A percentile compares a stretch with the other conserved stretches of the same genome.
Conservation (phyloP, 75 land plant genomes). For the Chamaecyparis obtusa region DNA sequence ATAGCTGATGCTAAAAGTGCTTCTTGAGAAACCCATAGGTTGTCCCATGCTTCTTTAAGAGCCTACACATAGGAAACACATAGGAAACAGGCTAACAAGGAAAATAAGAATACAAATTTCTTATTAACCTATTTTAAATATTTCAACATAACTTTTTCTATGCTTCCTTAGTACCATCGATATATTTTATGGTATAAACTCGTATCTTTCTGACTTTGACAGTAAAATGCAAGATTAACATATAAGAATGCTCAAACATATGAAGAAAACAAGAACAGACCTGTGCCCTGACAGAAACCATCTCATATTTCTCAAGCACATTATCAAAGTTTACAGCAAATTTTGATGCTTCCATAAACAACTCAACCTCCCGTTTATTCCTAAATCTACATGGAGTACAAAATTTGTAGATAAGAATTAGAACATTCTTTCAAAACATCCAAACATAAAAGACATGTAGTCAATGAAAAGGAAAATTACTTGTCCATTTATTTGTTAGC, state of each 20-base stretch:
- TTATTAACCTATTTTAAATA: background rate
- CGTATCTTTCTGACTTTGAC: background rate
- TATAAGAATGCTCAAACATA: background rate
- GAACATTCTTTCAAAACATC: background rate
- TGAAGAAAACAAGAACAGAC: slow-evolving; percentile 12
- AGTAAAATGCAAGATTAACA: background rate
- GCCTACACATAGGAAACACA: slow-evolving; percentile 12
- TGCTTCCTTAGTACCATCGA: background rate
- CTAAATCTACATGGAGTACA: slow-evolving; percentile 17
- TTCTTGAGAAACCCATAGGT: slow-evolving; percentile 24
- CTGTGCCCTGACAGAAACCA: slow-evolving; percentile 19
- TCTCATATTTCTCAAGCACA: slow-evolving; percentile 22
- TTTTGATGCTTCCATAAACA: slow-evolving; percentile 12
- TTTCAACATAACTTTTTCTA: background rate
- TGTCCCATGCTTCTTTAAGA: slow-evolving; percentile 27
- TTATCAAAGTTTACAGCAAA: slow-evolving; percentile 14
- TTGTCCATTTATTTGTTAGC: background rate
- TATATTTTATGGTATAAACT: background rate
- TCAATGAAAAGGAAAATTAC: background rate
- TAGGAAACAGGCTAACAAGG: background rate
- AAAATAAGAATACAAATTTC: background rate
- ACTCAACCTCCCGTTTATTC: slow-evolving; percentile 27
- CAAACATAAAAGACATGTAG: background rate
- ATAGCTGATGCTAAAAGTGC: slow-evolving; percentile 20
- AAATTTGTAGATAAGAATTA: slow-evolving; percentile 8